phyloP scores from a whole-genome alignment of 805 yeast genomes.

The Metschnikowia noctiluminum region DNA sequence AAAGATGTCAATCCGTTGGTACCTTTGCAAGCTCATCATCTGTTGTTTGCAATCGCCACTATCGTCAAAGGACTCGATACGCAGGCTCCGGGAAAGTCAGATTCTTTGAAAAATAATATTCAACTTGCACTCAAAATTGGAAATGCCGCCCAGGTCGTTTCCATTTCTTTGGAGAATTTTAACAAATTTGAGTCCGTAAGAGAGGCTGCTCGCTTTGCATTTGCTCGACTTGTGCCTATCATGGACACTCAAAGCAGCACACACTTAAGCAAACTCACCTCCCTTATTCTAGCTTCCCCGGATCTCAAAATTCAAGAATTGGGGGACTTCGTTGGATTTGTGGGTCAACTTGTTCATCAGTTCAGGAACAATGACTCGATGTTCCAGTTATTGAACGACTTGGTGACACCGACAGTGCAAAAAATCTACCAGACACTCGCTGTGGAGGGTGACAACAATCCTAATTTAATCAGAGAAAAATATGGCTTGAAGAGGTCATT shows the following conservation, averaged over 20 bases:
- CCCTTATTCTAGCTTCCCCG: conserved; percentile 51
- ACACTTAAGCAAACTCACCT: conserved; percentile 66
- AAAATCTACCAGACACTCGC: conserved; percentile 56
- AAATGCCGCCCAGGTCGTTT: conserved; percentile 74
- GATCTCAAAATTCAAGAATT: conserved; percentile 63
- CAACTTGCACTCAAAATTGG: conserved; percentile 46
- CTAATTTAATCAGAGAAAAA: conserved; percentile 66
- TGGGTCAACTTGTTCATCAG: conserved; percentile 83
- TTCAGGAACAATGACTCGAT: conserved; percentile 65
- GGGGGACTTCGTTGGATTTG: conserved; percentile 76
- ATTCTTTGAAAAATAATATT: conserved; percentile 20
- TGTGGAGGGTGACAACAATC: conserved; percentile 35
- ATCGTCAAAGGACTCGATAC: conserved; percentile 81
- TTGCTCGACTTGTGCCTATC: conserved; percentile 81
- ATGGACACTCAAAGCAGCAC: conserved; percentile 46
- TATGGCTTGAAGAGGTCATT: conserved; percentile 65
- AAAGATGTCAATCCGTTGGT: conserved; percentile 40
- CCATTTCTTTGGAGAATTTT: conserved; percentile 78
- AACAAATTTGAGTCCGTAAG: conserved; percentile 65
- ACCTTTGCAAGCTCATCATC: conserved; percentile 78
- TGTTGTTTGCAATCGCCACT: conserved; percentile 85
- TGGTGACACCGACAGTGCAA: conserved; percentile 69
- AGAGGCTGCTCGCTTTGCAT: conserved; percentile 82
- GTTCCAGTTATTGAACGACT: conserved; percentile 68
- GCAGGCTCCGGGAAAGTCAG: conserved; percentile 32